A percentile compares a stretch with the other conserved stretches of the same genome.
These are phyloP conservation scores for Leccinum subtestaceum DNA, from an alignment of 768 basidiomycete species.

Conservation along the genomic window DNA sequence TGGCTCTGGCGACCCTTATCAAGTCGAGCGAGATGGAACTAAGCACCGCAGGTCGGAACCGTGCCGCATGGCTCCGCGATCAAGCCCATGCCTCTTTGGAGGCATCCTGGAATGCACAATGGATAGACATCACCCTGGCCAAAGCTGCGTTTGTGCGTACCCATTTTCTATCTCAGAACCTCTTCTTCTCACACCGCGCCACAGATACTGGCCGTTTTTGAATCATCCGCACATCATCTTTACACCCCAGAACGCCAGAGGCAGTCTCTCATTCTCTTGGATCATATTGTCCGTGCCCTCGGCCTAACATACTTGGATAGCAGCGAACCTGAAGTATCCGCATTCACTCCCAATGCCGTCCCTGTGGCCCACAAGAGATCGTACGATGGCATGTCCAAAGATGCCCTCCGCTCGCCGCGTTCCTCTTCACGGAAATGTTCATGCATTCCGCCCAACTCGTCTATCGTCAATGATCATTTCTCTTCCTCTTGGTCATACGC, in stretches of 20 bases:
- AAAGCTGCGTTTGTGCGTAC: conserved; percentile 66
- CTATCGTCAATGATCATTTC: conserved; percentile 33
- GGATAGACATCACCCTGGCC: conserved; percentile 63
- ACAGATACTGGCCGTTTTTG: conserved; percentile 75
- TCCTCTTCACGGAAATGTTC: conserved; percentile 39
- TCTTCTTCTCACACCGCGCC: conserved; percentile 12
- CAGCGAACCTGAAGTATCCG: conserved; percentile 49
- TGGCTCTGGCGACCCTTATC: conserved; percentile 72
- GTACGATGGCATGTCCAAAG: conserved; percentile 29
- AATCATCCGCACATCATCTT: conserved; percentile 69
- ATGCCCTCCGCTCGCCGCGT: conserved; percentile 26
- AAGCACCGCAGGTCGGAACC: conserved; percentile 49
- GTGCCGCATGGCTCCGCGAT: conserved; percentile 56
- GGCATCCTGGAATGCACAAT: conserved; percentile 45
- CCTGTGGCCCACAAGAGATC: conserved; percentile 43
- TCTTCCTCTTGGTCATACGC: conserved; percentile 45
- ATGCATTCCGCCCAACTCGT: conserved; percentile 42
- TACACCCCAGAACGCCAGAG: conserved; percentile 55
- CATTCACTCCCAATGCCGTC: conserved; percentile 49
- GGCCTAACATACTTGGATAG: conserved; percentile 56
- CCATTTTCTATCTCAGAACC: not conserved
- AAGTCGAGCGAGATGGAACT: conserved; percentile 66
- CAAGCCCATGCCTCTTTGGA: conserved; percentile 56
- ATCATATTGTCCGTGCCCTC: conserved; percentile 59
- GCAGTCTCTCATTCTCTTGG: conserved; percentile 54